These are phyloP conservation scores for Meira nashicola DNA, from an alignment of 1,284 basidiomycete species.

Conservation along the genomic window DNA sequence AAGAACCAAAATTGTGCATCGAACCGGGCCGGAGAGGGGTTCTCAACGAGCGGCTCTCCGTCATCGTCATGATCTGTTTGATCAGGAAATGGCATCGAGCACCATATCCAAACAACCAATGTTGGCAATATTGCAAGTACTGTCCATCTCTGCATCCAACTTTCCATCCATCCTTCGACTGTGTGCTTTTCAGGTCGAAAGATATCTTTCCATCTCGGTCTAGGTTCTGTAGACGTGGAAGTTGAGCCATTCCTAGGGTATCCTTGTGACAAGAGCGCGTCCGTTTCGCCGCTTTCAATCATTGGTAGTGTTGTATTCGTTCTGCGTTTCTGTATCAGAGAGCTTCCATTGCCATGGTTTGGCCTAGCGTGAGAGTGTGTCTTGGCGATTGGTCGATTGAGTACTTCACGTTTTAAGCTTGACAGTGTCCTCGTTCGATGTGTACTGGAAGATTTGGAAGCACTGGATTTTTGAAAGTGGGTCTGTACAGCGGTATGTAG, in stretches of 20 bases:
- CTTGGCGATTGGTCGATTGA: neutral
- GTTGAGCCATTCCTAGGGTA: neutral
- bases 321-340: neutral
- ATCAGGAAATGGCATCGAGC: conserved; percentile 59
- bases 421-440: neutral
- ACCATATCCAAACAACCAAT: conserved; percentile 59
- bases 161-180: conserved; percentile 57
- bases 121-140: conserved; percentile 58
- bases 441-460: neutral
- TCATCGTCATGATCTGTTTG: neutral
- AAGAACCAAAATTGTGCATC: conserved; percentile 52
- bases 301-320: neutral
- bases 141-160: conserved; percentile 58
- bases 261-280: neutral
- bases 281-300: neutral
- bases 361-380: neutral
- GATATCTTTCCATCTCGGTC: conserved; percentile 23
- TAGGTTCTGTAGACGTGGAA: neutral
- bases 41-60: neutral
- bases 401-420: neutral
- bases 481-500: neutral
- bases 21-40: neutral
- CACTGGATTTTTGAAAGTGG: too few species aligned
- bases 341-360: neutral
- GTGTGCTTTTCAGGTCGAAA: conserved; percentile 54